Evolutionary conservation across 2,329 filamentous ascomycete species (phyloP).

Genomic region (Fusarium sp.): DNA sequence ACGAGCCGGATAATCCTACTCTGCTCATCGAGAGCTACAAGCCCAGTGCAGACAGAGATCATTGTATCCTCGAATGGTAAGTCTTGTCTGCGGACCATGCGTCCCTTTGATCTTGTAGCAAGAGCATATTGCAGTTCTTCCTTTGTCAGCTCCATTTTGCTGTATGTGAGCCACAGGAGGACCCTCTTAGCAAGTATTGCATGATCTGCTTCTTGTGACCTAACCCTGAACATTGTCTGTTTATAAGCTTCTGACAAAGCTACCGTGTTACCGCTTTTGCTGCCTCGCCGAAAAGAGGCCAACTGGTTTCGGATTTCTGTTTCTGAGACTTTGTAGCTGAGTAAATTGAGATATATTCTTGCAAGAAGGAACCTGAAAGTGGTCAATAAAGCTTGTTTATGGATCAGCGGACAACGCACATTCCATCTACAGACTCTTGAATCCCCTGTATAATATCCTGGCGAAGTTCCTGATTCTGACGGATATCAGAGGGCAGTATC

Average conservation of each 20-base stretch:
- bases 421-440: background rate
- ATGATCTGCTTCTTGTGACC: background rate
- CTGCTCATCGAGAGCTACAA: background rate
- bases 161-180: background rate
- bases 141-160: fast-evolving
- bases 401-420: no score
- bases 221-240: fast-evolving
- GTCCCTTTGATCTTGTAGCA: background rate
- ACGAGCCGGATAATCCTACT: background rate
- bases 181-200: fast-evolving
- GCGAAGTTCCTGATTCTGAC: background rate
- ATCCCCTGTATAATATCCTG: fast-evolving
- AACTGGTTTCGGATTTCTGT: background rate
- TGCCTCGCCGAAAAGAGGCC: background rate
- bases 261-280: background rate
- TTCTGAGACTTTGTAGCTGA: background rate
- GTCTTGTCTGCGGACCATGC: background rate
- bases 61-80: background rate
- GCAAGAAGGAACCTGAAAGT: background rate
- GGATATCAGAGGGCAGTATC: fast-evolving
- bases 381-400: no score
- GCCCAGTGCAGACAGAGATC: background rate
- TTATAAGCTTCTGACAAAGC: background rate
- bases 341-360: background rate
- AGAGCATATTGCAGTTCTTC: background rate